Base-by-base conservation (phyloP, 352 stramenopile species). In the Phytophthora vignae region DNA sequence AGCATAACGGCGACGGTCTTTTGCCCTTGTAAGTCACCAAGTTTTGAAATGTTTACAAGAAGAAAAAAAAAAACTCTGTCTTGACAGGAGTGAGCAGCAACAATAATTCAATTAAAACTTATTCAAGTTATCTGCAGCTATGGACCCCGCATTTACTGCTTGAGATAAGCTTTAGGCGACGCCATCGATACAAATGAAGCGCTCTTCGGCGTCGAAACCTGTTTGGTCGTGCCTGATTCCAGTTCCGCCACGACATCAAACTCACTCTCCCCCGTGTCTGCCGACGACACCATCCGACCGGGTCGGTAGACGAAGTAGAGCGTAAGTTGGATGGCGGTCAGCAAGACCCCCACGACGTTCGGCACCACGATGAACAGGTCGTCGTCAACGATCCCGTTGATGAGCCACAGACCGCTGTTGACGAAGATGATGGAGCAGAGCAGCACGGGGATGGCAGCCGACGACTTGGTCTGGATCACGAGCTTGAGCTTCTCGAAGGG, bases 391-490 rank as follows among this genome's bases (percentile, higher is more conserved):
- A 83, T 61, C 10, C 79, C 82, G 59, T 85, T 87, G 52, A 82
- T 27, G 59, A 86, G 59, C 82, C 85, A 91, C 36, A 91, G 68
- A 2, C 60, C 49, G 59, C 84, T 87, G 76, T 89, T 93, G 59
- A 79, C 11, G 9, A 77, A 73, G 3, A 81, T 85, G 29, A 81
- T 76, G 6, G 61, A 17, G 19, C 80, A 79, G 66, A 93, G 81
- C n/a, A 76, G n/a, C n/a, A 88, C 76, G 3, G 74, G 74, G 31
- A 93, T 88, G 3, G 77, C 83, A 61, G 73, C 62, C 2, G 73
- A 68, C 4, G 64, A 77, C 52, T 77, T 80, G 31, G 64, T 74
- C 27, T 53, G 22, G 15, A 77, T 44, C 21, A 77, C 69, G 31
- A 70, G 69, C 36, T 74, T 70, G 33, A 77, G 29, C 49, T 72